Conservation (phyloP, 495 filamentous ascomycete genomes). For the Pyrenopolyporus hunteri region DNA sequence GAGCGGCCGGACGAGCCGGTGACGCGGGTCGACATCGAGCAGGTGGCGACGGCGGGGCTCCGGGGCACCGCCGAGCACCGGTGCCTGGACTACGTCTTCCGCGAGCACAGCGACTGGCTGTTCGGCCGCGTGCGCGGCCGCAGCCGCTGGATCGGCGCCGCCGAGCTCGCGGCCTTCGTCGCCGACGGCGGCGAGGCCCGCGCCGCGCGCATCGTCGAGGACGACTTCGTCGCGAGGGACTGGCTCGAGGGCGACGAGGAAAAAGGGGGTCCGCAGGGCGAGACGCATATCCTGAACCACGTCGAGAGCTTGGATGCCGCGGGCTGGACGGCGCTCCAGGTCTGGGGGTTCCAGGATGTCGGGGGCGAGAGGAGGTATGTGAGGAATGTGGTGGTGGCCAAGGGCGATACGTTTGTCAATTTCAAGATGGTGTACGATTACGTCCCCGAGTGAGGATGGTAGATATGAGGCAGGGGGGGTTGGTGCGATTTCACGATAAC, state of each 20-base stretch:
- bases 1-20: slow-evolving; percentile 44
- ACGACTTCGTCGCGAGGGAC: slow-evolving; percentile 56
- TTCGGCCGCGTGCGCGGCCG: slow-evolving; percentile 76
- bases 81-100: slow-evolving; percentile 69
- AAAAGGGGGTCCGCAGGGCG: slow-evolving; percentile 54
- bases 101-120: slow-evolving; percentile 77
- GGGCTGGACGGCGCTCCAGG: slow-evolving; percentile 67
- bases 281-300: slow-evolving; percentile 56
- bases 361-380: slow-evolving; percentile 69
- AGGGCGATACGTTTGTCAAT: slow-evolving; percentile 65
- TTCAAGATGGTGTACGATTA: slow-evolving; percentile 80
- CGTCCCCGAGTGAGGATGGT: slow-evolving; percentile 10
- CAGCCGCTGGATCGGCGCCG: slow-evolving; percentile 56
- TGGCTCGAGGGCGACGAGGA: slow-evolving; percentile 60
- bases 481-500: neutral
- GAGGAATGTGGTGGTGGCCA: slow-evolving; percentile 67
- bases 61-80: slow-evolving; percentile 75
- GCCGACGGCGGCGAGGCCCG: slow-evolving; percentile 31
- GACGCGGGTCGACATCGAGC: slow-evolving; percentile 81
- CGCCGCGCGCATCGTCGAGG: slow-evolving; percentile 33
- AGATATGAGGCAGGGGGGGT: neutral
- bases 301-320: slow-evolving; percentile 60
- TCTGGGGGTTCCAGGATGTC: slow-evolving; percentile 58
- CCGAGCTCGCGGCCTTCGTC: slow-evolving; percentile 36
- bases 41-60: slow-evolving; percentile 77